Evolutionary conservation across 495 filamentous ascomycete genomes (phyloP), one percentile per base, ranked within the genome.

Genomic region (Trichoderma gamsii): DNA sequence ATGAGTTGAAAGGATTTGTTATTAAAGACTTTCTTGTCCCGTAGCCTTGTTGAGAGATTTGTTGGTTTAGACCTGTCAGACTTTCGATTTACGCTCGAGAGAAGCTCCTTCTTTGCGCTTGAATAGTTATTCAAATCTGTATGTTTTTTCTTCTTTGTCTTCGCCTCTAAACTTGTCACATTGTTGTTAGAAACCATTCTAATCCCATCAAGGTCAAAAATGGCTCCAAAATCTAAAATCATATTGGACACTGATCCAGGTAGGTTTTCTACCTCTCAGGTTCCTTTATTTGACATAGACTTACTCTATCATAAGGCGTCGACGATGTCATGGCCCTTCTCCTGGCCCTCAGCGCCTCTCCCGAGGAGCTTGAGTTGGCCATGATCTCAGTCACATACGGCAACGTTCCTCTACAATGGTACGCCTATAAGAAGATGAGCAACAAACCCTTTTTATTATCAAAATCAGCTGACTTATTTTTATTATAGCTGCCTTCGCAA

Each of bases 171-270:
- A 9, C 1, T 32, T 4, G 23, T 23, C 29, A 61, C 3, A 29
- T 13, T 29, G 9, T 5, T 32, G 11, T 61, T 1, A 21, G 5
- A 5, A 61, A 61, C 35, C 1, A 65, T 65, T 38, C 13, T 65
- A 12, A 65, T 41, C 27, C 49, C 12, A 15, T 49, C 44, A n/a
- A 49, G 44, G 44, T 51, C 21, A 76, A 51, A 51, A 66, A 87
- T 87, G 85, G 80, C 83, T 11, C 83, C 85, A 23, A 80, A 82
- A 61, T 91, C 88, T 71, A 88, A 87, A 69, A 88, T 98, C 68
- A 97, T 98, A 70, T 93, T 98, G 66, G 94, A 98, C 72, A 97
- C 93, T 29, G 93, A 97, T 74, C 93, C 93, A 56, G 91, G 86
- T 79, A 77, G 66, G 73, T 70, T 70, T 59, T 68, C 18, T 16